Base-by-base conservation (phyloP, 305 asterid species). In the Fraxinus platypoda region DNA sequence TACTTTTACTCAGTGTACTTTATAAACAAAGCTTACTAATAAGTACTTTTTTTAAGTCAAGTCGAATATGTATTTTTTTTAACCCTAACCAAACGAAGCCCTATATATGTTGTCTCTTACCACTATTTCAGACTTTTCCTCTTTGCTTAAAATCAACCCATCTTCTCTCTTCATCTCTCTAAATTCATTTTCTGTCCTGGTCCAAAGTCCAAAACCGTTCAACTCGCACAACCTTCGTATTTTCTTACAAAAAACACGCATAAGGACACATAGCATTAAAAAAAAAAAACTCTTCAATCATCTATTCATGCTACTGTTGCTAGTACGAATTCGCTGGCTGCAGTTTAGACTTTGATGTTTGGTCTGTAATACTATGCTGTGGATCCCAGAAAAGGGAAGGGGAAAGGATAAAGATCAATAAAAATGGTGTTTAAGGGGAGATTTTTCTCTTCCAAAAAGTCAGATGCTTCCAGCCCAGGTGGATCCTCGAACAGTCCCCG, bases 351-450 rank as follows among this genome's bases (percentile, higher is more conserved):
- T 68, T 13, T 28, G 74, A 68, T 68, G 37, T 31, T 26, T 26
- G 35, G 74, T 26, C 19, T 68, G 74, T 68, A 68, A 28, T 8
- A 68, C 35, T 26, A 68, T 68, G 74, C 37, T 28, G 19, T 68
- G 37, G 19, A 26, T 26, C 74, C 74, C 74, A 68, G 74, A 68
- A 68, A 68, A 6, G 38, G 37, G 62, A 37, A 8, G 31, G 37
- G 5, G 9, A 30, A 31, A 70, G 73, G 74, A 31, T 52, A 52
- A 52, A 52, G 62, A 52, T 52, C 62, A 6, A 68, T 28, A 68
- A 68, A 84, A 82, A 95, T 97, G 99, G 99, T 96, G 88, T 97
- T 97, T 86, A 95, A 95, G 84, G 98, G 97, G 8, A 78, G 99
- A 73, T 93, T 97, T 76, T 97, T 97, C 54, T 94, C 98, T 6